These are phyloP conservation scores for Metroxylon sagu DNA, from an alignment of 176 grass and related monocot genomes.

Conservation along the genomic window DNA sequence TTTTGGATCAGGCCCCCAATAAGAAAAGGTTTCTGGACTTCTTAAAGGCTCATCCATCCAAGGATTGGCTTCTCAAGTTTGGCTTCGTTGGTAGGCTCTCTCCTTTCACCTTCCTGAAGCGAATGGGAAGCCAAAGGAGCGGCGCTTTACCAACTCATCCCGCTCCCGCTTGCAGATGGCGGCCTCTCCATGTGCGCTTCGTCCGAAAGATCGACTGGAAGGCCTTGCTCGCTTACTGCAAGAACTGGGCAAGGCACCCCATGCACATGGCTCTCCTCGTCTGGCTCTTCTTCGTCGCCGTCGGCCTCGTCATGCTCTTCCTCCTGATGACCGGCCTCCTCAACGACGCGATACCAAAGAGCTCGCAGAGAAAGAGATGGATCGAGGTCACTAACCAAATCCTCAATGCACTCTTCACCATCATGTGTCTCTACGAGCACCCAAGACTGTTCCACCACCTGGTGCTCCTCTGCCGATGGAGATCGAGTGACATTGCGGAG, in stretches of 20 bases:
- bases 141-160: background rate
- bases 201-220: background rate
- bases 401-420: conserved; percentile 13
- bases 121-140: conserved; percentile 6
- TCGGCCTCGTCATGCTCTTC: background rate
- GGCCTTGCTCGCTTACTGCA: background rate
- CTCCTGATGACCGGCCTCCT: background rate
- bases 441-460: conserved; percentile 3
- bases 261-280: conserved; percentile 9
- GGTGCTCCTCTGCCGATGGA: conserved; percentile 5
- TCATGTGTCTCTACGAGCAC: conserved; percentile 13
- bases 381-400: conserved; percentile 13
- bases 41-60: conserved; percentile 27
- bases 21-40: conserved; percentile 42
- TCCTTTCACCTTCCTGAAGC: conserved; percentile 9
- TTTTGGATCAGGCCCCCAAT: background rate
- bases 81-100: background rate
- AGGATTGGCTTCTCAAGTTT: conserved; percentile 26
- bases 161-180: background rate
- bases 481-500: background rate
- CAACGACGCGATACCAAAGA: conserved; percentile 1
- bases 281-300: conserved; percentile 7
- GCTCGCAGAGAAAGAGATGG: background rate
- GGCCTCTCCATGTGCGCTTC: background rate
- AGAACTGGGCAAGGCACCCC: background rate